These are phyloP conservation scores for Hortiboletus rubellus DNA, from an alignment of 1,284 basidiomycete genomes.

Conservation along the genomic window DNA sequence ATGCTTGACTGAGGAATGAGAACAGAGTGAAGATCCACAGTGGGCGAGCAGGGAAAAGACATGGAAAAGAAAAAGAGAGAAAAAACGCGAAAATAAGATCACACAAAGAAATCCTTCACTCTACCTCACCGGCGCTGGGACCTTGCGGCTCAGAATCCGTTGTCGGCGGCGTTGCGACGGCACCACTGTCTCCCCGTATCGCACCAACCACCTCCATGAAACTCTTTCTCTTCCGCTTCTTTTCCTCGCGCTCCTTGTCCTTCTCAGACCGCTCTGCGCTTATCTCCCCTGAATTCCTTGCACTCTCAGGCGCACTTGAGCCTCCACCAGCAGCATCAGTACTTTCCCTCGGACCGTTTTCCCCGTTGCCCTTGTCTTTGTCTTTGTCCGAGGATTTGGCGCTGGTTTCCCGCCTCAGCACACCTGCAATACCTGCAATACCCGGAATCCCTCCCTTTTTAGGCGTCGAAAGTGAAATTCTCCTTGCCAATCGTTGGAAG, in stretches of 20 bases:
- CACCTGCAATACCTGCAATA: constrained; percentile 32
- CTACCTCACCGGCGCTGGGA: constrained; percentile 10
- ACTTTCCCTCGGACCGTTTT: constrained; percentile 25
- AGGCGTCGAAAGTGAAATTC: constrained; percentile 65
- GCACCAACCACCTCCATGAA: constrained; percentile 36
- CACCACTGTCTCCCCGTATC: constrained; percentile 21
- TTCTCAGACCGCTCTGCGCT: constrained; percentile 50
- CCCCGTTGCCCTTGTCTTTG: constrained; percentile 24
- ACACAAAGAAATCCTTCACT: background rate
- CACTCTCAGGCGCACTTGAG: constrained; percentile 33
- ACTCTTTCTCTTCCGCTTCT: constrained; percentile 50
- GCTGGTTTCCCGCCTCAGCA: constrained; percentile 35
- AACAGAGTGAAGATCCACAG: constrained; percentile 19
- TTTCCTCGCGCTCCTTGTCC: constrained; percentile 50
- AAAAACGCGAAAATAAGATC: constrained; percentile 10
- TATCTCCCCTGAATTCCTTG: constrained; percentile 44
- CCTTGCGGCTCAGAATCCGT: constrained; percentile 21
- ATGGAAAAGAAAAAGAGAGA: constrained; percentile 2
- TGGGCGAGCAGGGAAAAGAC: background rate
- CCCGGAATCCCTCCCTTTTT: constrained; percentile 59
- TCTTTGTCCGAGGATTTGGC: constrained; percentile 37
- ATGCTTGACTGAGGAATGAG: constrained; percentile 15
- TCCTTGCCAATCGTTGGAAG: constrained; percentile 73
- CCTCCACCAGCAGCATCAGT: constrained; percentile 33
- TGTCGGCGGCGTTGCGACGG: constrained; percentile 10